A percentile compares a stretch with the other conserved stretches of the same genome.
Evolutionary conservation across 495 filamentous ascomycete species (phyloP).

Genomic region (Trichoderma asperelloides): DNA sequence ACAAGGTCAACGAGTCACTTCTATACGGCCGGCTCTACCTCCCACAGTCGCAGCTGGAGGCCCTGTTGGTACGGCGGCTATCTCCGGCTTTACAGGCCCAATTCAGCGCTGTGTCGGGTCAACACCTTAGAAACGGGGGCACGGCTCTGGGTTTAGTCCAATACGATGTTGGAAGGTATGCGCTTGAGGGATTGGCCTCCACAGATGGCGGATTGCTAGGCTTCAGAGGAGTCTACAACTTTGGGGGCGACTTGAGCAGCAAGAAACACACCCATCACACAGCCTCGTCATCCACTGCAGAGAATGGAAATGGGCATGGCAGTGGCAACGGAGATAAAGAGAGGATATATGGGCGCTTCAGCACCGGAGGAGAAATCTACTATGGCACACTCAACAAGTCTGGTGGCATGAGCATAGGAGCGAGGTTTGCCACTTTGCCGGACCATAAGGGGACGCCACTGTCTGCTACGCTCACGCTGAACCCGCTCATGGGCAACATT

Average conservation of each 20-base stretch:
- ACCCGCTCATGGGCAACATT: constrained; percentile 86
- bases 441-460: constrained; percentile 75
- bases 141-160: constrained; percentile 73
- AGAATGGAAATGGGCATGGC: constrained; percentile 16
- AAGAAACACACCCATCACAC: constrained; percentile 14
- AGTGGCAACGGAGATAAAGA: constrained; percentile 24
- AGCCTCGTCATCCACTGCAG: constrained; percentile 14
- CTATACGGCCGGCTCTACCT: constrained; percentile 87
- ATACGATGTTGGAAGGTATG: constrained; percentile 81
- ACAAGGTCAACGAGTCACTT: constrained; percentile 37
- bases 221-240: constrained; percentile 85
- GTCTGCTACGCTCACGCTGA: constrained; percentile 83
- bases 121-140: constrained; percentile 62
- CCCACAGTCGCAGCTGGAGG: constrained; percentile 75
- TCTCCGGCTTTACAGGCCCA: constrained; percentile 71
- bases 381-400: constrained; percentile 89
- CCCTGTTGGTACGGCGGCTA: constrained; percentile 73
- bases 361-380: constrained; percentile 85
- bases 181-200: constrained; percentile 82
- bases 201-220: constrained; percentile 87
- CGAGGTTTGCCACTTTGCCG: constrained; percentile 88
- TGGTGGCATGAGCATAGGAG: constrained; percentile 66
- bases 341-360: constrained; percentile 56
- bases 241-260: constrained; percentile 65
- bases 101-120: constrained; percentile 72